phyloP scores from a whole-genome alignment of 1,284 basidiomycete species.

The Apiotrichum sp. region DNA sequence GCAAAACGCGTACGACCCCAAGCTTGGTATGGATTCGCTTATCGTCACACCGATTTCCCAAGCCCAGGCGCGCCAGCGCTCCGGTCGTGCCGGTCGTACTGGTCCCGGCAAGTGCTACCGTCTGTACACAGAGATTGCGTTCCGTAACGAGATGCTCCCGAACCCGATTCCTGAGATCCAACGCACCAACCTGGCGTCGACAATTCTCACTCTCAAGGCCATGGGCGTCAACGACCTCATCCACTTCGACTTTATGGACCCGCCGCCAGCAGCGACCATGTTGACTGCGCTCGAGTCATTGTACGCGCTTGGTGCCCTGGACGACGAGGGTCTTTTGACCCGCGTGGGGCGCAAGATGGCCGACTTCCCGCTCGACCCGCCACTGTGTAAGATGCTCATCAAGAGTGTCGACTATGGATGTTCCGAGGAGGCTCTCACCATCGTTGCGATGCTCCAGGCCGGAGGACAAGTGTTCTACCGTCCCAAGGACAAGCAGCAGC shows the following conservation, averaged over 20 bases:
- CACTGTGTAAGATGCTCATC: conserved; percentile 95
- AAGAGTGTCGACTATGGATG: conserved; percentile 96
- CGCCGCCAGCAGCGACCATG: conserved; percentile 93
- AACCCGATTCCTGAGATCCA: conserved; percentile 97
- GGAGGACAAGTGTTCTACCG: conserved; percentile 96
- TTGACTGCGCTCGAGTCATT: conserved; percentile 80
- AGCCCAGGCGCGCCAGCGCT: conserved; percentile 90
- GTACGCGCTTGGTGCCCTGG: conserved; percentile 90
- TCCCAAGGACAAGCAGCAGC: conserved; percentile 97
- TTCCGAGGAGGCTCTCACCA: conserved; percentile 92
- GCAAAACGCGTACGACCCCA: conserved; percentile 96
- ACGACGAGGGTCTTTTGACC: conserved; percentile 93
- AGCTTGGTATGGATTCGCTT: conserved; percentile 96
- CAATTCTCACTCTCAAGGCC: conserved; percentile 92
- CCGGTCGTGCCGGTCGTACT: conserved; percentile 93
- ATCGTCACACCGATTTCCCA: conserved; percentile 99
- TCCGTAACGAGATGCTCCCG: conserved; percentile 97
- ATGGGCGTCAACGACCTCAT: conserved; percentile 99
- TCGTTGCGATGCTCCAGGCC: conserved; percentile 90
- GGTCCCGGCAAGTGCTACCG: conserved; percentile 98
- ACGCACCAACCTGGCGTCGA: conserved; percentile 84
- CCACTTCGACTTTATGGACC: conserved; percentile 99
- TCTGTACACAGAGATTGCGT: conserved; percentile 94
- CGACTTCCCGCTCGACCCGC: conserved; percentile 96
- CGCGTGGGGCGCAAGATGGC: conserved; percentile 97